A percentile compares a stretch with the other conserved stretches of the same genome.
phyloP scores from a whole-genome alignment of 2,329 filamentous ascomycete genomes.

The Parafenestella ontariensis region DNA sequence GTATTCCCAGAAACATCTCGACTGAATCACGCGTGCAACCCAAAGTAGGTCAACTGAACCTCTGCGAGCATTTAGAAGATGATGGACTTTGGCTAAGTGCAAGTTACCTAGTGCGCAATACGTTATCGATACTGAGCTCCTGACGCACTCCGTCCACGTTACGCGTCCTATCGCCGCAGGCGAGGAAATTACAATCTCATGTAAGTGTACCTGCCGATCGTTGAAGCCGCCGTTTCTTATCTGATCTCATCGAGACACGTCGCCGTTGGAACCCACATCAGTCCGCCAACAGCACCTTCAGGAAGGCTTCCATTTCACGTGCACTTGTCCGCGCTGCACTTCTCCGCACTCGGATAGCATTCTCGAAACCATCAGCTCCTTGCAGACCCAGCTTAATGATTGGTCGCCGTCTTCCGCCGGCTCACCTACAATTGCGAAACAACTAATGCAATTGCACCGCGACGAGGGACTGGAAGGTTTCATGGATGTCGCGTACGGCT shows the following conservation, averaged over 20 bases:
- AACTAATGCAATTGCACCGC: slow-evolving; percentile 45
- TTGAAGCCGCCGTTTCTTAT: not conserved
- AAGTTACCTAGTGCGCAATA: slow-evolving; percentile 50
- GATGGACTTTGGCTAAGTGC: slow-evolving; percentile 3
- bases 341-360: slow-evolving; percentile 37
- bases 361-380: slow-evolving; percentile 35
- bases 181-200: slow-evolving; percentile 54
- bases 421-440: slow-evolving; percentile 37
- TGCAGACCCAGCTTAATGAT: slow-evolving; percentile 44
- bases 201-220: slow-evolving; percentile 19
- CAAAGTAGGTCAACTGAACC: slow-evolving; percentile 33
- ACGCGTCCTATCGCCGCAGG: slow-evolving; percentile 42
- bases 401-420: slow-evolving; percentile 28
- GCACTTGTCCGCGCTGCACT: slow-evolving; percentile 48
- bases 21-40: slow-evolving; percentile 52
- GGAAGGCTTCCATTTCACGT: slow-evolving; percentile 52
- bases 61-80: not conserved
- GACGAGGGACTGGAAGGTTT: slow-evolving; percentile 50
- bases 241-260: slow-evolving; percentile 36
- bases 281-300: slow-evolving; percentile 40
- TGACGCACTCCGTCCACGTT: slow-evolving; percentile 52
- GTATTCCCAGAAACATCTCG: slow-evolving; percentile 51
- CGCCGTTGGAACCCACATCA: slow-evolving; percentile 41
- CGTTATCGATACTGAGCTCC: slow-evolving; percentile 41
- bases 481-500: slow-evolving; percentile 50